Evolutionary conservation across 2,329 filamentous ascomycete species (phyloP).

Genomic region (Apiospora rasikravindrae): DNA sequence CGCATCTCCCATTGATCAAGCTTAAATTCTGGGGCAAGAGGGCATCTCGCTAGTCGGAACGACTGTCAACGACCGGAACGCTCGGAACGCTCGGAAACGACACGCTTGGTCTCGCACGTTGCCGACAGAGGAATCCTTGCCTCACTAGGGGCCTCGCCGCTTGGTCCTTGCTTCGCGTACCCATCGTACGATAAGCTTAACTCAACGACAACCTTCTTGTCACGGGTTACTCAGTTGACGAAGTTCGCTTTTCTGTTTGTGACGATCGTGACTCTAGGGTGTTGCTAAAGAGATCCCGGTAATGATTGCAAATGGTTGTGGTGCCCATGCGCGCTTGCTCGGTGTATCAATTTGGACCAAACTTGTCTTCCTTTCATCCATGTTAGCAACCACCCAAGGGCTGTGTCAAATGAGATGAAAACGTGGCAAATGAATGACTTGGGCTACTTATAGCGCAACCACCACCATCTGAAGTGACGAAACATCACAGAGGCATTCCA

Average conservation of each 20-base stretch:
- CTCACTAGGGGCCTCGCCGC: neutral
- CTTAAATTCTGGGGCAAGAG: neutral
- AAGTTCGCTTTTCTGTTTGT: too few relatives aligned
- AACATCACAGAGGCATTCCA: too few relatives aligned
- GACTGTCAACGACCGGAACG: neutral
- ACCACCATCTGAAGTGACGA: neutral
- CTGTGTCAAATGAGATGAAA: neutral
- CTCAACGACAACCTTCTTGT: neutral
- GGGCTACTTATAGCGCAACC: neutral
- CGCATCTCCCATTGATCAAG: neutral
- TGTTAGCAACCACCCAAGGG: neutral
- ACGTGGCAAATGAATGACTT: neutral
- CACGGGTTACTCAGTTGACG: neutral
- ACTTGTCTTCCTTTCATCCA: too few relatives aligned
- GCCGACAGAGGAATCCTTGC: neutral
- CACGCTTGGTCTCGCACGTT: neutral
- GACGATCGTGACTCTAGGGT: too few relatives aligned
- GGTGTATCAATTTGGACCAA: neutral
- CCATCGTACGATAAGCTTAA: neutral
- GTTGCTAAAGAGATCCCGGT: too few relatives aligned
- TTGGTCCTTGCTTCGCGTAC: neutral
- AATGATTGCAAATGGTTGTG: neutral
- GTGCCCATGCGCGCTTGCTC: neutral
- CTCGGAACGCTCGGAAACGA: neutral
- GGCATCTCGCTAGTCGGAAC: too few relatives aligned